A percentile compares a stretch with the other conserved stretches of the same genome.
These are phyloP conservation scores for Hypomontagnella monticulosa DNA, from an alignment of 495 filamentous ascomycete species.

Conservation along the genomic window DNA sequence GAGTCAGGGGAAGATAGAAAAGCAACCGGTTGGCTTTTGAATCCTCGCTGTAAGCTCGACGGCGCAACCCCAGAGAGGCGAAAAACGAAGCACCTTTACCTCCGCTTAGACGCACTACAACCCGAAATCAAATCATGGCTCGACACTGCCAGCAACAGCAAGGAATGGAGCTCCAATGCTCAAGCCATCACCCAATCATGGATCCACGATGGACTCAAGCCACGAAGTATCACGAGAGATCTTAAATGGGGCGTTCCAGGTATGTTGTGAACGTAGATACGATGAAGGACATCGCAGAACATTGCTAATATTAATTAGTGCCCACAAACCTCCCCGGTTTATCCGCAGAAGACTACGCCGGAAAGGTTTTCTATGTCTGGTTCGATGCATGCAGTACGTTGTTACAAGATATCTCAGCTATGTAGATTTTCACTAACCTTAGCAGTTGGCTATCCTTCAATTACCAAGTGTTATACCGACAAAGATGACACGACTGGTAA, in stretches of 20 bases:
- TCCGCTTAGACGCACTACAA: conserved; percentile 82
- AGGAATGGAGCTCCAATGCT: conserved; percentile 81
- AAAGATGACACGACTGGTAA: conserved; percentile 33
- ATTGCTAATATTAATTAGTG: conserved; percentile 35
- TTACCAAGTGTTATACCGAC: conserved; percentile 90
- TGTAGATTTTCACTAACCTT: conserved; percentile 4
- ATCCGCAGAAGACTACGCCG: conserved; percentile 71
- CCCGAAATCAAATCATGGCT: conserved; percentile 77
- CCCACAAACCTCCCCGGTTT: conserved; percentile 53
- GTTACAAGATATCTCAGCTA: not conserved
- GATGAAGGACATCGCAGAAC: not conserved
- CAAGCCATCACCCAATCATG: conserved; percentile 76
- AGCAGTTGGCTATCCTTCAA: conserved; percentile 85
- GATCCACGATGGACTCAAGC: conserved; percentile 83
- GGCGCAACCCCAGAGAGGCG: conserved; percentile 77
- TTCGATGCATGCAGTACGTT: conserved; percentile 85
- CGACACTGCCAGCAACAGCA: conserved; percentile 56
- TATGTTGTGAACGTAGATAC: conserved; percentile 43
- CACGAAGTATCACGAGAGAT: conserved; percentile 90
- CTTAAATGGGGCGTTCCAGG: conserved; percentile 85
- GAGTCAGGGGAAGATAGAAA: conserved; percentile 37
- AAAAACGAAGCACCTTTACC: conserved; percentile 71
- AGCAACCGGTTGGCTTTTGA: conserved; percentile 51
- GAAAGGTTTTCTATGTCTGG: conserved; percentile 97
- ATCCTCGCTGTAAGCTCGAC: conserved; percentile 82